A percentile compares a stretch with the other conserved stretches of the same genome.
These are phyloP conservation scores for Trifolium dubium DNA, from an alignment of 306 rosid genomes.

Conservation along the genomic window DNA sequence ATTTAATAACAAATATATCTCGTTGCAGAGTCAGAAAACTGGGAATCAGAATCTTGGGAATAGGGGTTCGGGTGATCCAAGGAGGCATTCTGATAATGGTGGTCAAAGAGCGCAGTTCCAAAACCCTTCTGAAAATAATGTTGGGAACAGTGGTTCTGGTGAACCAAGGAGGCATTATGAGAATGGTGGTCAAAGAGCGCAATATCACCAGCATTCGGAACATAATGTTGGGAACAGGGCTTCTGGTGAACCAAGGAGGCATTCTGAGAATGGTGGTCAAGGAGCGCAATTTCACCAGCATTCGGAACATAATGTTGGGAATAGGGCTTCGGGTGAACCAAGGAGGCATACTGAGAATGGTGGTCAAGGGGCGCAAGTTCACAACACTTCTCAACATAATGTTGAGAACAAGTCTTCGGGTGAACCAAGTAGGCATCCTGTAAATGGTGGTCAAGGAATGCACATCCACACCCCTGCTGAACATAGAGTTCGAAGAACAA, in stretches of 20 bases:
- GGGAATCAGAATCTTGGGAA: slow-evolving; percentile 37
- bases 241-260: slow-evolving; percentile 54
- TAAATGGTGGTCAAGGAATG: slow-evolving; percentile 61
- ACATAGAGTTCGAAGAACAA: slow-evolving; percentile 64
- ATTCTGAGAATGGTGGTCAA: slow-evolving; percentile 62
- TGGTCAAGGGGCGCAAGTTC: slow-evolving; percentile 50
- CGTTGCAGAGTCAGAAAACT: slow-evolving; percentile 56
- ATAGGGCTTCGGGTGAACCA: slow-evolving; percentile 55
- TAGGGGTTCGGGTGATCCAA: slow-evolving; percentile 36
- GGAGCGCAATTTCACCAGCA: slow-evolving; percentile 51
- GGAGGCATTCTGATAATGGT: slow-evolving; percentile 5
- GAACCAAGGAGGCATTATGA: slow-evolving; percentile 61
- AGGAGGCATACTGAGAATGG: slow-evolving; percentile 51
- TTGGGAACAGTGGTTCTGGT: slow-evolving; percentile 49
- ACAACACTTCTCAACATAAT: slow-evolving; percentile 55
- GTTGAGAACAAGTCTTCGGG: slow-evolving; percentile 51
- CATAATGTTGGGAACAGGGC: slow-evolving; percentile 56
- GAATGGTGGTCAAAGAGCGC: slow-evolving; percentile 45
- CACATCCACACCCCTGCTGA: slow-evolving; percentile 60
- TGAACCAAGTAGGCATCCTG: slow-evolving; percentile 59
- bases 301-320: slow-evolving; percentile 61
- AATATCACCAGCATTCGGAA: slow-evolving; percentile 56
- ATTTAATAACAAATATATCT: slow-evolving; percentile 30
- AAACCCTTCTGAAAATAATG: slow-evolving; percentile 60
- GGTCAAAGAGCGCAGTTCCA: slow-evolving; percentile 51